phyloP scores from a whole-genome alignment of 345 rosid genomes.

The Pugionium cornutum region DNA sequence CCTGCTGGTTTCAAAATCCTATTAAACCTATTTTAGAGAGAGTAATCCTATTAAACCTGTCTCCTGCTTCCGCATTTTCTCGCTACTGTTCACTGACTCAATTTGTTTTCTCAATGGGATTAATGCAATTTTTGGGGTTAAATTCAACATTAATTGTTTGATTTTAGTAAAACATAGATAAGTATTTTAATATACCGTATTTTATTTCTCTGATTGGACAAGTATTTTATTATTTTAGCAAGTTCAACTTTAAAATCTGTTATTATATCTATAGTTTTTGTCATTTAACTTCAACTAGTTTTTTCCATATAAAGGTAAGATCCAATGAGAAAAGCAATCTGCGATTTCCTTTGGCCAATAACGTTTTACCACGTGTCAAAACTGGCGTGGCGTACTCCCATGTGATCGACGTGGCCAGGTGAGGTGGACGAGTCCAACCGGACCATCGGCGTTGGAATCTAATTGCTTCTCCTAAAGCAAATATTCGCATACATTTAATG shows the following conservation, averaged over 20 bases:
- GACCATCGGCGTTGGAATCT: conserved; percentile 31
- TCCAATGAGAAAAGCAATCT: conserved; percentile 11
- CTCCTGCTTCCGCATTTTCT: too few species aligned
- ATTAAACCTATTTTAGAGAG: too few species aligned
- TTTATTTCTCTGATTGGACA: too few species aligned
- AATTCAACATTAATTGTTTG: too few species aligned
- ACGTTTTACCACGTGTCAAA: not conserved
- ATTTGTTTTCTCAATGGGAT: too few species aligned
- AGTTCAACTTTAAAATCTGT: too few species aligned
- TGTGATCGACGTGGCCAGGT: conserved; percentile 30
- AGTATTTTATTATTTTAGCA: not conserved
- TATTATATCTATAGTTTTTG: not conserved
- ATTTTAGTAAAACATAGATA: too few species aligned
- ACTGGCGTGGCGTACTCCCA: conserved; percentile 35
- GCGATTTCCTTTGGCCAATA: not conserved
- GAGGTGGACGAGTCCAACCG: conserved; percentile 34
- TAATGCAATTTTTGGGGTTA: too few species aligned
- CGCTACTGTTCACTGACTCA: too few species aligned
- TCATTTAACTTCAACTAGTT: conserved; percentile 8
- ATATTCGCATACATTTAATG: conserved; percentile 36
- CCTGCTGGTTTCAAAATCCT: too few species aligned
- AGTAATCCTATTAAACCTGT: too few species aligned
- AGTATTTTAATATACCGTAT: too few species aligned
- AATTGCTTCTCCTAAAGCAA: conserved; percentile 24
- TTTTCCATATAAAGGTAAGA: conserved; percentile 18